Percentiles rank a stretch among this genome's conserved stretches.
Conservation (phyloP, 169 alveolate genomes). For the Plasmodium gaboni region DNA sequence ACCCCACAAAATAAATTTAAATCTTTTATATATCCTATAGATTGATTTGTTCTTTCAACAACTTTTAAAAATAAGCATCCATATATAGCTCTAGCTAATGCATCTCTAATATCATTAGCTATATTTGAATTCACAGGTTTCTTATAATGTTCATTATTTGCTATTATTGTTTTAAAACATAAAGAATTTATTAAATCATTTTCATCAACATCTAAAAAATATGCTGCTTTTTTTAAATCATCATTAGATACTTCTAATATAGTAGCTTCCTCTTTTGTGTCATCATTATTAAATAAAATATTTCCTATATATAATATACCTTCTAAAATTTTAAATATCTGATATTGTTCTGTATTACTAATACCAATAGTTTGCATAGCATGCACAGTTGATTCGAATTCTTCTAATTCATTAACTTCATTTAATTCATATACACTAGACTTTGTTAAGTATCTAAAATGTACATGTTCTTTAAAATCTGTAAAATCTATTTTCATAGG, state of each 20-base stretch:
- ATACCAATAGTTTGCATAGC: conserved; percentile 93
- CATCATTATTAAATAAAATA: conserved; percentile 87
- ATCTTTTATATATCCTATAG: conserved; percentile 87
- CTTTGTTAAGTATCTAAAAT: conserved; percentile 77
- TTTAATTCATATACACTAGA: conserved; percentile 84
- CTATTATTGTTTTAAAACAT: conserved; percentile 83
- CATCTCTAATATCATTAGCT: conserved; percentile 93
- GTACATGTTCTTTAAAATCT: conserved; percentile 68
- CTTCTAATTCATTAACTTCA: conserved; percentile 90
- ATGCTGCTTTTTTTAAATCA: conserved; percentile 79
- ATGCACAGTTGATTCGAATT: conserved; percentile 88
- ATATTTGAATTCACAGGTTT: conserved; percentile 87
- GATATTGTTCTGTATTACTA: conserved; percentile 83
- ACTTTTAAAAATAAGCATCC: conserved; percentile 96
- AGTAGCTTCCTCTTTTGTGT: conserved; percentile 82
- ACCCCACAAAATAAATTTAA: conserved; percentile 91
- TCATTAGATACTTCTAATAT: conserved; percentile 78
- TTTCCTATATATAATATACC: conserved; percentile 93
- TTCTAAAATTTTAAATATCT: conserved; percentile 86
- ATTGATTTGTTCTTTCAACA: conserved; percentile 94
- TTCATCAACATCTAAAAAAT: conserved; percentile 81
- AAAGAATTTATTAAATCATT: conserved; percentile 80
- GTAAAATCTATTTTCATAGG: conserved; percentile 46
- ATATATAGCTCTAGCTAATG: conserved; percentile 97
- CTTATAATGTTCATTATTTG: conserved; percentile 85